Evolutionary conservation across 2,329 filamentous ascomycete species (phyloP), one percentile per base, ranked within the genome.

Genomic region (Penicillium sp.): DNA sequence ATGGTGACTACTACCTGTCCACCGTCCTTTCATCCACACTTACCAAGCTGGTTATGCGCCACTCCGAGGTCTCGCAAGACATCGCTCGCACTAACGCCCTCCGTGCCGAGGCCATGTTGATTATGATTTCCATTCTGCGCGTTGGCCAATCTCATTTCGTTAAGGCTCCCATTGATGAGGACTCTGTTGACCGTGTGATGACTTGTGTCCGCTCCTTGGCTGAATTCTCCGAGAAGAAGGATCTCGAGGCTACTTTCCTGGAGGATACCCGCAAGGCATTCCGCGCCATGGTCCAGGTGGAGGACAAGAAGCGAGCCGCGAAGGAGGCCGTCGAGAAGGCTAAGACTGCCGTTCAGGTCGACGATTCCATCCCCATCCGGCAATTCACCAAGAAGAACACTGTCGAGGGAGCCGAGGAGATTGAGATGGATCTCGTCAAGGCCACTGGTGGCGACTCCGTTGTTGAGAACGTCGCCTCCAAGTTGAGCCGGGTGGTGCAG

Each of bases 141-240:
- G 95, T 97, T 59, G 95, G 95, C 42, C 95, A 99, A 77, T 98
- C 93, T n/a, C 92, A 96, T 63, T 99, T 99, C 67, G 95, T 96
- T 71, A 98, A 98, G 80, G 90, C 92, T 1, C 91, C 92, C 2
- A 98, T 99, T 63, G 95, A 99, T 62, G 95, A 99, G 74, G 95
- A 99, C 74, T 97, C 95, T 0, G 86, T 98, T n/a, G 95, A 99
- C 75, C 88, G 95, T 68, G 93, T 99, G 74, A 98, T 99, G 95
- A 92, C 92, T 39, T 98, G 93, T 72, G 91, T 99, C 31, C 88
- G 93, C 60, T 95, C 92, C 8, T 82, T 99, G 27, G 90, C 93
- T 4, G 93, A 98, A 70, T 97, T 96, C 71, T 85, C 88, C 14
- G 81, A 96, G 72, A 91, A 90, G 78, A 96, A 95, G 77, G 91